These are phyloP conservation scores for Lineolata rhizophorae DNA, from an alignment of 495 filamentous ascomycete species.

Conservation along the genomic window DNA sequence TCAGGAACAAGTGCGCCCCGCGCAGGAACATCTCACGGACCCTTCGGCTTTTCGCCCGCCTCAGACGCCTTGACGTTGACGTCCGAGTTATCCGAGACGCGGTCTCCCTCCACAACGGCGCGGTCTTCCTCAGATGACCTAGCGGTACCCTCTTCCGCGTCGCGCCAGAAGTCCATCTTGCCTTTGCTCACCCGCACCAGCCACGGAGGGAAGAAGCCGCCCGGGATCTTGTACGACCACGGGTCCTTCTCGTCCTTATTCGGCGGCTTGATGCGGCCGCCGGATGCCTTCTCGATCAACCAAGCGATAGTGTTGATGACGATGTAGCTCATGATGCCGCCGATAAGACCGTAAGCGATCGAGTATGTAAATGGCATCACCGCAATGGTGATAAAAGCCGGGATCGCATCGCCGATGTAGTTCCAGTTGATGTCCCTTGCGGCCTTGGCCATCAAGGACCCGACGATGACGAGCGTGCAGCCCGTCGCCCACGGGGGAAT, in stretches of 20 bases:
- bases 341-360: conserved; percentile 60
- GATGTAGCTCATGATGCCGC: conserved; percentile 54
- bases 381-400: conserved; percentile 58
- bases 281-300: conserved; percentile 37
- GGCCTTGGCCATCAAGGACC: conserved; percentile 56
- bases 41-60: too few relatives aligned
- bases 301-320: conserved; percentile 42
- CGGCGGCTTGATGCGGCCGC: conserved; percentile 45
- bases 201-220: conserved; percentile 52
- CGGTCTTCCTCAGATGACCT: too few relatives aligned
- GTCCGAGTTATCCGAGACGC: too few relatives aligned
- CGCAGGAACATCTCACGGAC: too few relatives aligned
- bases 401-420: conserved; percentile 56
- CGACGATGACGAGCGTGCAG: conserved; percentile 60
- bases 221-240: conserved; percentile 47
- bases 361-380: conserved; percentile 78
- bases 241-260: conserved; percentile 51
- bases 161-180: conserved; percentile 42
- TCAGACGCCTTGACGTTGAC: too few relatives aligned
- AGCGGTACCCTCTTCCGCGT: conserved; percentile 6
- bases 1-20: too few relatives aligned
- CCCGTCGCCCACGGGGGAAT: conserved; percentile 74
- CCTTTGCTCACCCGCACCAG: conserved; percentile 33
- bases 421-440: conserved; percentile 66
- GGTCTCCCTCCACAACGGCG: too few relatives aligned